A percentile compares a stretch with the other conserved stretches of the same genome.
Conservation (phyloP, 148 eudicot genomes). For the Silene conica region DNA sequence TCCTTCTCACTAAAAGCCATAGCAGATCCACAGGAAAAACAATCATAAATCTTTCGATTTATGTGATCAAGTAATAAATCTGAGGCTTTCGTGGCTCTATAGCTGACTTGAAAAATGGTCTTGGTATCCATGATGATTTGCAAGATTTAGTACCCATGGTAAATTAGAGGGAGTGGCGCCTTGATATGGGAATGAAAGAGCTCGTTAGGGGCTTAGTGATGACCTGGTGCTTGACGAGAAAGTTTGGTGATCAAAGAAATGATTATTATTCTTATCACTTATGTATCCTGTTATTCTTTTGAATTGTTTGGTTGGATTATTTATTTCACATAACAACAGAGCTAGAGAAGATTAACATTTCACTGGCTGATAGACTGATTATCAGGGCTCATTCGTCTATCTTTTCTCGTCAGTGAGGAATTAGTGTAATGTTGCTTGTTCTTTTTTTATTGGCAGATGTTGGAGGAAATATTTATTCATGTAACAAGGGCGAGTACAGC, state of each 20-base stretch:
- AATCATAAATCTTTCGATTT: background rate
- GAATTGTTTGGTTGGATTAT: background rate
- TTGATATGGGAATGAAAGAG: background rate
- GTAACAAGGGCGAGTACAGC: conserved; percentile 78
- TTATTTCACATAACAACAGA: too few species aligned
- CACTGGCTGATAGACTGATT: background rate
- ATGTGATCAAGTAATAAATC: background rate
- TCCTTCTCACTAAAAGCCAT: background rate
- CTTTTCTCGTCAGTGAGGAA: background rate
- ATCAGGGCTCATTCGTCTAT: conserved; percentile 3
- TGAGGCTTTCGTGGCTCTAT: background rate
- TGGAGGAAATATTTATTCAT: conserved; percentile 88
- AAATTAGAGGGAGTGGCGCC: background rate
- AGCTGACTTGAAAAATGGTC: background rate
- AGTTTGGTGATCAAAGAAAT: background rate
- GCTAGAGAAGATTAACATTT: background rate
- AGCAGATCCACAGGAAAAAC: background rate
- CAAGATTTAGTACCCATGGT: background rate
- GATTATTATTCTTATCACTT: background rate
- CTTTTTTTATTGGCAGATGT: conserved; percentile 57
- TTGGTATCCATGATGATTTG: background rate
- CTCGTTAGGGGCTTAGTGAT: background rate
- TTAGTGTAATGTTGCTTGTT: conserved; percentile 13
- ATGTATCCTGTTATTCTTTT: background rate
- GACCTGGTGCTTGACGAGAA: background rate